A percentile compares a stretch with the other conserved stretches of the same genome.
These are phyloP conservation scores for Hypoxylon sp. DNA, from an alignment of 2,329 filamentous ascomycete genomes.

Conservation along the genomic window DNA sequence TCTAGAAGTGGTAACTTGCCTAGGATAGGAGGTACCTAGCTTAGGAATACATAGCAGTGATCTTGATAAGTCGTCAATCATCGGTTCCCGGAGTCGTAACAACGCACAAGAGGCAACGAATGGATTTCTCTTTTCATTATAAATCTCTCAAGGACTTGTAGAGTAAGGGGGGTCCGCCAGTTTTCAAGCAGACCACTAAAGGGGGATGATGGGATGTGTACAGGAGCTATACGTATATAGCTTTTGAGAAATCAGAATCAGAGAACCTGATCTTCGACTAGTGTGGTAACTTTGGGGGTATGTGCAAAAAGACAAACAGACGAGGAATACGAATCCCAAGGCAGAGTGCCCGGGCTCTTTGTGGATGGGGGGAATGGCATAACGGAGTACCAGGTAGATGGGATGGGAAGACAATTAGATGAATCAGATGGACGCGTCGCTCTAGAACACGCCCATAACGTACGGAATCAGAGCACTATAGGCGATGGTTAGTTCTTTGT, in stretches of 20 bases:
- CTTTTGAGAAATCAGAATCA: constrained; percentile 30
- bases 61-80: background rate
- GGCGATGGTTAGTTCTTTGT: constrained; percentile 11
- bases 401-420: constrained; percentile 5
- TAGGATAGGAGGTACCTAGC: too few species aligned
- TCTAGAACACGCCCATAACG: constrained; percentile 59
- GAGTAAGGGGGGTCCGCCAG: constrained; percentile 10
- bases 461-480: constrained; percentile 57
- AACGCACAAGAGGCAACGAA: constrained; percentile 24
- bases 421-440: background rate
- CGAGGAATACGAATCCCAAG: constrained; percentile 28
- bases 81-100: background rate
- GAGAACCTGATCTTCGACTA: constrained; percentile 22
- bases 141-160: constrained; percentile 21
- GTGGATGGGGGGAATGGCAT: background rate
- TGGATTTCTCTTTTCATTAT: constrained; percentile 36
- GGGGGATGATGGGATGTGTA: constrained; percentile 37
- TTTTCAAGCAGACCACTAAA: constrained; percentile 9
- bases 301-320: constrained; percentile 38
- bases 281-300: constrained; percentile 36
- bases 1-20: too few species aligned
- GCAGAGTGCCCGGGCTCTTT: constrained; percentile 7
- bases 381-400: constrained; percentile 13
- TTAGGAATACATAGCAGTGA: background rate
- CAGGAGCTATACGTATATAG: constrained; percentile 31